Percentiles rank a stretch among this genome's conserved stretches.
Conservation (phyloP, 352 stramenopile genomes). For the Phytophthora ramorum region DNA sequence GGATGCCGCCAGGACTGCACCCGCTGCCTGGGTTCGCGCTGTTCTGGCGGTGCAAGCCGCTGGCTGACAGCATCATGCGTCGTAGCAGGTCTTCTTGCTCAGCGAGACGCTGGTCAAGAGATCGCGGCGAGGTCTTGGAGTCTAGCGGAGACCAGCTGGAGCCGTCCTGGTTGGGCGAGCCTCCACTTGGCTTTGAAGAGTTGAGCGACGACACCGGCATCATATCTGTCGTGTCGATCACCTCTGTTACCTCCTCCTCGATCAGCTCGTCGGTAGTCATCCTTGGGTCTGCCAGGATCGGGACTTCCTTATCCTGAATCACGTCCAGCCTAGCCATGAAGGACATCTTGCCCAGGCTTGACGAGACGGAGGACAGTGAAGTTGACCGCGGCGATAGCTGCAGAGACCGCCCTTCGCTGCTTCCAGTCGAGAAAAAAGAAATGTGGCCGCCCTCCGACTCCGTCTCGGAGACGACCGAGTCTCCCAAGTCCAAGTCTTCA, state of each 20-base stretch:
- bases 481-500: constrained; percentile 19
- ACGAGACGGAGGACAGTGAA: constrained; percentile 24
- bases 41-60: constrained; percentile 21
- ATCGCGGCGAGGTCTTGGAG: constrained; percentile 38
- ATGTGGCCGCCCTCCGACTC: constrained; percentile 53
- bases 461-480: constrained; percentile 54
- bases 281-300: constrained; percentile 26
- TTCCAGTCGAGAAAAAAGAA: constrained; percentile 43
- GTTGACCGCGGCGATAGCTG: constrained; percentile 30
- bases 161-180: constrained; percentile 17
- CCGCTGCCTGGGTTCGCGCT: constrained; percentile 21
- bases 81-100: constrained; percentile 53
- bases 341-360: constrained; percentile 40
- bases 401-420: constrained; percentile 32
- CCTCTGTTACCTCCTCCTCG: constrained; percentile 44
- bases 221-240: constrained; percentile 64
- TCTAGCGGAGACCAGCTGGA: constrained; percentile 26
- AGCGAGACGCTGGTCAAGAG: constrained; percentile 45
- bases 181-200: constrained; percentile 7
- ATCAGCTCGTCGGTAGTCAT: constrained; percentile 28
- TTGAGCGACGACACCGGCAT: constrained; percentile 28
- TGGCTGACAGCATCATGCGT: constrained; percentile 50
- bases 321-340: constrained; percentile 47
- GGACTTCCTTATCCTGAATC: constrained; percentile 40
- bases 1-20: constrained; percentile 16